Base-by-base conservation (phyloP, 1,284 basidiomycete genomes). In the Testicularia cyperi region DNA sequence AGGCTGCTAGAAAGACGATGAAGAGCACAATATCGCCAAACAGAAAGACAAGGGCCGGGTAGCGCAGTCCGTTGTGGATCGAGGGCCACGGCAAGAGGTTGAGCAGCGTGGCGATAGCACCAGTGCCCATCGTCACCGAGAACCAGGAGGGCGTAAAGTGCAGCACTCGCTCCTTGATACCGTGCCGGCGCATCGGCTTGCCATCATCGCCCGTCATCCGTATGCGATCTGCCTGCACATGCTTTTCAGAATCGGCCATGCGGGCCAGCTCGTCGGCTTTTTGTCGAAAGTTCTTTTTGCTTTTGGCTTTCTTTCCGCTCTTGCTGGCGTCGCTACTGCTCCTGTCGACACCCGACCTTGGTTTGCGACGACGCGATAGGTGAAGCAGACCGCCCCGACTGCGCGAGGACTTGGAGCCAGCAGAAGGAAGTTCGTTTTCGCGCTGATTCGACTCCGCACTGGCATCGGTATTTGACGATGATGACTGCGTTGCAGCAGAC, bases 61-160 rank as follows among this genome's bases (percentile, higher is more conserved):
- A 66, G 2, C 55, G 44, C 6, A 69, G 32, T 0, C 58, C 61
- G 0, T 37, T 25, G 20, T 64, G 60, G 16, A 61, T 55, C 15
- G 49, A 48, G 9, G 46, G 38, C 58, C 58, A 69, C 0, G 64
- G 63, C 4, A 72, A 38, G 1, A 68, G 51, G 12, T 57, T 55
- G 30, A 70, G 46, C 13, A 70, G 31, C 1, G 62, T 67, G 2
- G 62, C 47, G 15, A 64, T 42, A 4, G 65, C 66, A 19, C 68
- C 68, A 3, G 68, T 70, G 8, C 68, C 66, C 64, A 67, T 67
- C 4, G 51, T 60, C 18, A 70, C 68, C 10, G 44, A 44, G 38
- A 70, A 70, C 68, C 68, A 70, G 5, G 63, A 66, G 4, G 68
- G 64, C 1, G 65, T 67, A 28, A 69, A 62, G 32, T 68, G 65